phyloP scores from a whole-genome alignment of 2,329 filamentous ascomycete genomes.

The Stachybotrys chlorohalonatus region DNA sequence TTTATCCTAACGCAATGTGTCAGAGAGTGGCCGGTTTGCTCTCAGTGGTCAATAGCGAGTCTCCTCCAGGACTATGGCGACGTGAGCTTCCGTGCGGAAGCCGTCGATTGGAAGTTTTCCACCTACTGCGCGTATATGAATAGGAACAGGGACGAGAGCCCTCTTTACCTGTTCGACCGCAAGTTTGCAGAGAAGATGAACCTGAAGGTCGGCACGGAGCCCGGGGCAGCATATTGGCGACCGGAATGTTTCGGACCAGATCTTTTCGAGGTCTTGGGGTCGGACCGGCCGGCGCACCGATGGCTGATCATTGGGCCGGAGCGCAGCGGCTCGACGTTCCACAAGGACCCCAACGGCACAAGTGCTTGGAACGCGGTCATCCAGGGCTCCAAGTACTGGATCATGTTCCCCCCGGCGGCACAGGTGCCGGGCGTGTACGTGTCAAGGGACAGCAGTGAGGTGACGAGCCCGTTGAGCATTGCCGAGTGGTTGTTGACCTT shows the following conservation, averaged over 20 bases:
- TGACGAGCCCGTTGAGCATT: constrained; percentile 88
- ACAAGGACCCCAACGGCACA: constrained; percentile 69
- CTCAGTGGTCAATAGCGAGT: constrained; percentile 62
- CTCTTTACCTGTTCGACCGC: constrained; percentile 85
- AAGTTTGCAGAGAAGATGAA: constrained; percentile 80
- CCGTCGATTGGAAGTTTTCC: constrained; percentile 83
- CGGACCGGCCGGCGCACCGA: constrained; percentile 73
- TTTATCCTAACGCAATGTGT: constrained; percentile 83
- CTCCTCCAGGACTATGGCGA: constrained; percentile 57
- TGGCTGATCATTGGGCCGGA: constrained; percentile 90
- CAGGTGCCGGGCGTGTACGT: constrained; percentile 85
- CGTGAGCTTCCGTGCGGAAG: constrained; percentile 76
- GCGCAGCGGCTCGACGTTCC: constrained; percentile 85
- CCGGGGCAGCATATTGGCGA: constrained; percentile 59
- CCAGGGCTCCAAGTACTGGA: constrained; percentile 91
- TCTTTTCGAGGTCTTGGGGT: constrained; percentile 69
- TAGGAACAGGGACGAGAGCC: constrained; percentile 74
- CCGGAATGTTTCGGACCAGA: constrained; percentile 82
- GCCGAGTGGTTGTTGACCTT: constrained; percentile 94
- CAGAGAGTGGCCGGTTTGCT: constrained; percentile 69
- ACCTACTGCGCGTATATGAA: constrained; percentile 78
- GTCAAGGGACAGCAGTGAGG: constrained; percentile 81
- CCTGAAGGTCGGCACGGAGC: constrained; percentile 48
- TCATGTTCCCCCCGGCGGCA: constrained; percentile 82
- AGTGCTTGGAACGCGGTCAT: constrained; percentile 93